These are phyloP conservation scores for Dryas integrifolia DNA, from an alignment of 331 rosid species.

Conservation along the genomic window DNA sequence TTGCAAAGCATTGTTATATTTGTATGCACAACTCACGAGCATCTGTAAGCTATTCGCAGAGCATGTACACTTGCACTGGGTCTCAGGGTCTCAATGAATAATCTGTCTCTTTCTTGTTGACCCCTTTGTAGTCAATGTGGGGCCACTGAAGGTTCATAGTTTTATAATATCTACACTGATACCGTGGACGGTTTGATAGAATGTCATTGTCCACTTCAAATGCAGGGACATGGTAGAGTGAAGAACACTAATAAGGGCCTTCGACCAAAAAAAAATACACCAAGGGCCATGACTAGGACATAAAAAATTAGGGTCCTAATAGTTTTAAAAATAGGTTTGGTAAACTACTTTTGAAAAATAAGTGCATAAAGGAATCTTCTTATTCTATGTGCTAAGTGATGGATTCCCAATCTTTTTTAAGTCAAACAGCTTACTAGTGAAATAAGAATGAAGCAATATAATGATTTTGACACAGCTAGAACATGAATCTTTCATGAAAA, in stretches of 20 bases:
- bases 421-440: constrained; percentile 18
- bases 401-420: constrained; percentile 8
- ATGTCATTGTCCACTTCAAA: neutral
- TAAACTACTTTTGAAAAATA: constrained; percentile 26
- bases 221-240: constrained; percentile 17
- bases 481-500: too few relatives aligned
- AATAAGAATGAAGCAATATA: neutral
- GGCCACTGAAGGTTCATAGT: neutral
- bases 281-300: neutral
- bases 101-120: neutral
- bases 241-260: neutral
- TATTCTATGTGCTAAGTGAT: neutral
- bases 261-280: too few relatives aligned
- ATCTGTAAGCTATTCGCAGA: too few relatives aligned
- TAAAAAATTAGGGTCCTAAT: neutral
- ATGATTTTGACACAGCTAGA: too few relatives aligned
- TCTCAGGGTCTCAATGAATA: neutral
- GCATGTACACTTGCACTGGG: too few relatives aligned
- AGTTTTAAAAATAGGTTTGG: neutral
- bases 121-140: neutral
- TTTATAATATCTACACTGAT: neutral
- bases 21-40: too few relatives aligned
- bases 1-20: too few relatives aligned
- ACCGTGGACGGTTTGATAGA: constrained; percentile 4
- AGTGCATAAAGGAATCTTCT: constrained; percentile 18